A percentile compares a stretch with the other conserved stretches of the same genome.
phyloP scores from a whole-genome alignment of 768 basidiomycete species.

The Tricholoma terreum region DNA sequence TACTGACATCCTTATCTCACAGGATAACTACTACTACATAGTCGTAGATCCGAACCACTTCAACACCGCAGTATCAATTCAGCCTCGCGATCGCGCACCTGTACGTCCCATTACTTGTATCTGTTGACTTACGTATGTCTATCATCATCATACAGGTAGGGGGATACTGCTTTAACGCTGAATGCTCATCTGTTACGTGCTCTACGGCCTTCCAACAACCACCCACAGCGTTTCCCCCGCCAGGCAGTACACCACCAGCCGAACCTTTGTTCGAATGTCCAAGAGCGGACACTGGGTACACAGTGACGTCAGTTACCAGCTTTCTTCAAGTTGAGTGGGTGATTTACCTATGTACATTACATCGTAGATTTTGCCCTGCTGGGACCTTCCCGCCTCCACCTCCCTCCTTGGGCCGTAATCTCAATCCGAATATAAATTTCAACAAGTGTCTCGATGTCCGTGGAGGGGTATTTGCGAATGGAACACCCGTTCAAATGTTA shows the following conservation, averaged over 20 bases:
- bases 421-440: slow-evolving; percentile 26
- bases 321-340: neutral
- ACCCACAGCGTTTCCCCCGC: slow-evolving; percentile 23
- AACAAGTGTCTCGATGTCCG: slow-evolving; percentile 34
- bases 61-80: slow-evolving; percentile 1
- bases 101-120: slow-evolving; percentile 4
- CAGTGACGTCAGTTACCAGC: slow-evolving; percentile 20
- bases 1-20: neutral
- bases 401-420: slow-evolving; percentile 13
- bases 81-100: slow-evolving; percentile 6
- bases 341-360: neutral
- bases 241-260: slow-evolving; percentile 11
- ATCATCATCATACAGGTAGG: slow-evolving; percentile 5
- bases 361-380: slow-evolving; percentile 24
- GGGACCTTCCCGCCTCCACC: slow-evolving; percentile 19
- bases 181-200: slow-evolving; percentile 24
- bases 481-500: slow-evolving; percentile 34
- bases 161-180: slow-evolving; percentile 21
- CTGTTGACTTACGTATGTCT: neutral
- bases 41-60: slow-evolving; percentile 2
- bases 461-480: slow-evolving; percentile 26
- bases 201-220: slow-evolving; percentile 20
- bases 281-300: slow-evolving; percentile 17
- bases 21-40: slow-evolving; percentile 5
- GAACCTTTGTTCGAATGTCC: slow-evolving; percentile 23